Conservation (phyloP, 371 early-diverging fungal genomes). For the Apophysomyces trapeziformis region DNA sequence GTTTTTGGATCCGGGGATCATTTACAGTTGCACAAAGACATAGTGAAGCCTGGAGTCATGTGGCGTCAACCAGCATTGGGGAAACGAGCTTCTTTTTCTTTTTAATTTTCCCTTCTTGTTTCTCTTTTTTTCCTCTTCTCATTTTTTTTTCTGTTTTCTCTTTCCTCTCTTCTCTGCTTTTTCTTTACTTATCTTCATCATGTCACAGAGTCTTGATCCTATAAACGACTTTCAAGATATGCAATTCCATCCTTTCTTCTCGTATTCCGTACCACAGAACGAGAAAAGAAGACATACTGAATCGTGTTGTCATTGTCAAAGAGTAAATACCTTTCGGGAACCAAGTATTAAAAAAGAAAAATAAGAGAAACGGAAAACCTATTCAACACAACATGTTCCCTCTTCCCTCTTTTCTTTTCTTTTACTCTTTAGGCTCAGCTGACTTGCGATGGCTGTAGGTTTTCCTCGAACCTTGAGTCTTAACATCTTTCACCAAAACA, state of each 20-base stretch:
- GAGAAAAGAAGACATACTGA: not conserved
- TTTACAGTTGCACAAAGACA: not conserved
- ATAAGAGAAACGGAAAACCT: not conserved
- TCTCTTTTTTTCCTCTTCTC: not conserved
- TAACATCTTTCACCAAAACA: too few species aligned
- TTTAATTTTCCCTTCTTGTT: not conserved
- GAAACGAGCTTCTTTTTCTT: not conserved
- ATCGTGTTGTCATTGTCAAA: slow-evolving; percentile 6
- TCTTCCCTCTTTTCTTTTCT: too few species aligned
- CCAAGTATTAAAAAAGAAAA: not conserved
- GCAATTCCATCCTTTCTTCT: not conserved
- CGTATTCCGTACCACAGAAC: not conserved
- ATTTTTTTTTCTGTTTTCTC: not conserved
- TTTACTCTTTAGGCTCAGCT: not conserved
- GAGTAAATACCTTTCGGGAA: not conserved
- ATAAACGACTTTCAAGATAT: not conserved
- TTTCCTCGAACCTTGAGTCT: not conserved
- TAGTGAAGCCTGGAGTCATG: not conserved
- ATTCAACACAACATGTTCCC: too few species aligned
- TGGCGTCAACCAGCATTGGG: slow-evolving; percentile 5
- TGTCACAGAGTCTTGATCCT: not conserved
- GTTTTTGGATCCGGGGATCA: too few species aligned
- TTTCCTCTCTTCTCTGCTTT: not conserved
- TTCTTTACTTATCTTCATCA: not conserved
- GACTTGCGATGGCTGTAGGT: slow-evolving; percentile 9